A percentile compares a stretch with the other conserved stretches of the same genome.
These are phyloP conservation scores for Stereocaulon alpinum DNA, from an alignment of 495 filamentous ascomycete species.

Conservation along the genomic window DNA sequence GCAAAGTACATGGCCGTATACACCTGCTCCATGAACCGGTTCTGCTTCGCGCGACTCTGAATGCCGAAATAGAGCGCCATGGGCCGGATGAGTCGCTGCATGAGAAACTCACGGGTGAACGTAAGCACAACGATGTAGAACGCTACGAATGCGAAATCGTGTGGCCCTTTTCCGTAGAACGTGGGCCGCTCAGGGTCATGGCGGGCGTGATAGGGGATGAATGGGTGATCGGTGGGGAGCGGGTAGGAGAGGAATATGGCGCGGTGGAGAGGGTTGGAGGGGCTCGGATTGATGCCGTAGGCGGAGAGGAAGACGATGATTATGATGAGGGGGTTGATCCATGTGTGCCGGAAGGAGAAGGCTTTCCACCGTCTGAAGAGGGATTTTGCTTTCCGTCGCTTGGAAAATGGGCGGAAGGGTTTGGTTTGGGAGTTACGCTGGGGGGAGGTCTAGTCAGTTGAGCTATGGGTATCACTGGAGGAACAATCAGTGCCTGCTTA, in stretches of 20 bases:
- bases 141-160: conserved; percentile 75
- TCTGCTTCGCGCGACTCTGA: conserved; percentile 63
- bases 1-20: conserved; percentile 96
- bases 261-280: conserved; percentile 71
- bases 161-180: conserved; percentile 83
- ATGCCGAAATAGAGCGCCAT: conserved; percentile 63
- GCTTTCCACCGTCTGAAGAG: conserved; percentile 56
- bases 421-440: conserved; percentile 21
- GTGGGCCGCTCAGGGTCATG: conserved; percentile 40
- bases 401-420: conserved; percentile 32
- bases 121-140: conserved; percentile 86
- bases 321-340: conserved; percentile 68
- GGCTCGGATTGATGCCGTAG: conserved; percentile 69
- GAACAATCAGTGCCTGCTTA: conserved; percentile 19
- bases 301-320: conserved; percentile 50
- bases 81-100: conserved; percentile 84
- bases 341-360: conserved; percentile 62
- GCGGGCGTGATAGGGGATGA: conserved; percentile 31
- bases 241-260: conserved; percentile 93
- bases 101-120: conserved; percentile 92
- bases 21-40: conserved; percentile 93
- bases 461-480: not conserved
- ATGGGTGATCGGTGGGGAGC: conserved; percentile 41
- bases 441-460: conserved; percentile 6
- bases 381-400: conserved; percentile 46